Conservation (phyloP, 192 early-diverging fungal species). For the Backusella australiensis region DNA sequence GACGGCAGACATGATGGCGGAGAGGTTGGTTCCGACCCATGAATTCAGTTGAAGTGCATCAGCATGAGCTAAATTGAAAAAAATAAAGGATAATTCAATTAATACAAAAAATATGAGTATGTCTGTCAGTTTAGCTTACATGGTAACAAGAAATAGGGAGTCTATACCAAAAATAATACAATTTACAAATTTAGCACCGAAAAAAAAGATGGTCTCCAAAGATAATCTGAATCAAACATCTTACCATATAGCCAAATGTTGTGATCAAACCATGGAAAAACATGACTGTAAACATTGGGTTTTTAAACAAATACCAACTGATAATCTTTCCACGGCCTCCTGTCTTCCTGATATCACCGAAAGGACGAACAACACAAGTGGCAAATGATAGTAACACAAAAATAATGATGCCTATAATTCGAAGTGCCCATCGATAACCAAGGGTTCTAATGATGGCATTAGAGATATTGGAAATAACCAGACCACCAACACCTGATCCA, state of each 20-base stretch:
- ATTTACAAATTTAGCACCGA: background rate
- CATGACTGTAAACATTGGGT: constrained; percentile 32
- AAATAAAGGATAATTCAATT: background rate
- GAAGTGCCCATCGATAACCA: constrained; percentile 65
- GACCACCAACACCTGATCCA: constrained; percentile 73
- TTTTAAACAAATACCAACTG: constrained; percentile 38
- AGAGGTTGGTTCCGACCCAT: constrained; percentile 34
- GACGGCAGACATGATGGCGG: constrained; percentile 43
- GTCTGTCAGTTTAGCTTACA: constrained; percentile 6
- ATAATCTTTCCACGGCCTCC: constrained; percentile 31
- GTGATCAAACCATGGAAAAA: constrained; percentile 37
- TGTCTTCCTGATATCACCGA: constrained; percentile 14
- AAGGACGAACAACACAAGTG: constrained; percentile 38
- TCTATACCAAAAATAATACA: constrained; percentile 25
- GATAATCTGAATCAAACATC: constrained; percentile 15
- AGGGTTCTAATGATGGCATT: constrained; percentile 56
- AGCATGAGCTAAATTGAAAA: constrained; percentile 12
- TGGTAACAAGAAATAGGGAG: constrained; percentile 38
- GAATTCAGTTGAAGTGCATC: constrained; percentile 28
- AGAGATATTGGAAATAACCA: constrained; percentile 58
- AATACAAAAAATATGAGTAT: too few species aligned
- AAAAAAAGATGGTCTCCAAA: background rate
- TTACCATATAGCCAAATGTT: constrained; percentile 45
- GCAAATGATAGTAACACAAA: constrained; percentile 42
- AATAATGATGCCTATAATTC: constrained; percentile 55